Conservation (phyloP, 805 yeast species). For the Barnettozyma siamensis region DNA sequence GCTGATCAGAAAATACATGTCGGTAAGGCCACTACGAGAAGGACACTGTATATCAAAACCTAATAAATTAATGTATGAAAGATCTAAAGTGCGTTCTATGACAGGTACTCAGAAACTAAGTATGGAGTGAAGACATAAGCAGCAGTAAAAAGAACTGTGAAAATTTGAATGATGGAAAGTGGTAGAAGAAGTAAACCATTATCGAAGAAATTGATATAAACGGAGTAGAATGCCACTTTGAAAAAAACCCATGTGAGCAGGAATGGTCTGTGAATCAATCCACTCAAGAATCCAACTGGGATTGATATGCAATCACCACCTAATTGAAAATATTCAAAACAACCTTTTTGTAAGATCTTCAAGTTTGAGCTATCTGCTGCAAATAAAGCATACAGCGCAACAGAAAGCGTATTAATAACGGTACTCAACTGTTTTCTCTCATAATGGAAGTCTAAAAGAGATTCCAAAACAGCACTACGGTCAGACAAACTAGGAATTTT, state of each 20-base stretch:
- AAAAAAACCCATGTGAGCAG: slow-evolving; percentile 80
- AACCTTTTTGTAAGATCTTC: slow-evolving; percentile 73
- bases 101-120: slow-evolving; percentile 31
- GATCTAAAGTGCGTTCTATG: neutral
- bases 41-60: too few relatives aligned
- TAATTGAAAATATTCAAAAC: slow-evolving; percentile 75
- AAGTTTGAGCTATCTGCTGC: slow-evolving; percentile 75
- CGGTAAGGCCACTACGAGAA: slow-evolving; percentile 1
- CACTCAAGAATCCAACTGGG: slow-evolving; percentile 82
- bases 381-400: slow-evolving; percentile 84
- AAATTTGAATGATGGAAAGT: slow-evolving; percentile 61
- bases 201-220: slow-evolving; percentile 58
- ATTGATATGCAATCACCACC: slow-evolving; percentile 78
- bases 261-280: slow-evolving; percentile 71
- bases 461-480: slow-evolving; percentile 48
- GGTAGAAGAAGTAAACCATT: slow-evolving; percentile 67
- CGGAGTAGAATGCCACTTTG: slow-evolving; percentile 81
- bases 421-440: slow-evolving; percentile 75
- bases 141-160: slow-evolving; percentile 69
- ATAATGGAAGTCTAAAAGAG: slow-evolving; percentile 62
- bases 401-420: slow-evolving; percentile 83
- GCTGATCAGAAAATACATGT: neutral
- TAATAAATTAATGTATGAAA: too few relatives aligned
- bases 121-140: slow-evolving; percentile 75
- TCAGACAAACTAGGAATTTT: slow-evolving; percentile 50